These are phyloP conservation scores for Tetrapisispora nanseiensis DNA, from an alignment of 805 yeast genomes.

Conservation along the genomic window DNA sequence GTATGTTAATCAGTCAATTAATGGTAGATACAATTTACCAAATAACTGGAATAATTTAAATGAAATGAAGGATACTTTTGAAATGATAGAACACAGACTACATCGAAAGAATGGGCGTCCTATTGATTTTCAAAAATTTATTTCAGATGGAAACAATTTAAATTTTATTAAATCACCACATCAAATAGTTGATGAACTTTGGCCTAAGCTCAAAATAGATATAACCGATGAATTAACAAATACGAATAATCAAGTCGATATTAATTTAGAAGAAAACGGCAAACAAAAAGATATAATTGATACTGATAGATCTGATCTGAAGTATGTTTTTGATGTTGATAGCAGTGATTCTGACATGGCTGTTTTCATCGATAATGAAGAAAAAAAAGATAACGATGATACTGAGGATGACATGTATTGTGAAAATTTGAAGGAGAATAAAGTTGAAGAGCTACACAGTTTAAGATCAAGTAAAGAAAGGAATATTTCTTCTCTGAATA, in stretches of 20 bases:
- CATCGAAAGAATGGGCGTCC: conserved; percentile 8
- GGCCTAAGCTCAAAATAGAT: conserved; percentile 8
- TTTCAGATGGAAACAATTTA: conserved; percentile 17
- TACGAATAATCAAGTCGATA: too few species aligned
- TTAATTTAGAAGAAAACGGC: too few species aligned
- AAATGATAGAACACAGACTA: conserved; percentile 20
- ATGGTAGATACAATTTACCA: conserved; percentile 15
- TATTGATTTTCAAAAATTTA: conserved; percentile 12
- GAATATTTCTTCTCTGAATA: too few species aligned
- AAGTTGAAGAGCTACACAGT: neutral
- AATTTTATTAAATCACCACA: conserved; percentile 27
- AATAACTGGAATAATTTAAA: conserved; percentile 32
- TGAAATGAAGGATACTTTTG: conserved; percentile 29
- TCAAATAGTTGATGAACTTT: conserved; percentile 24
- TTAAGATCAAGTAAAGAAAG: too few species aligned
- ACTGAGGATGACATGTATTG: neutral
- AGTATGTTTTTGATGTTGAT: too few species aligned
- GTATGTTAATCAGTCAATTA: conserved; percentile 21
- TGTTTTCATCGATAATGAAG: too few species aligned
- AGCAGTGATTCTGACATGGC: too few species aligned
- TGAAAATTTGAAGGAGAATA: neutral
- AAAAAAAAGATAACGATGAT: too few species aligned
- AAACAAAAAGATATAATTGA: too few species aligned
- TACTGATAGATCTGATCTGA: too few species aligned
- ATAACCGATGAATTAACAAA: too few species aligned